A percentile compares a stretch with the other conserved stretches of the same genome.
Evolutionary conservation across 345 rosid genomes (phyloP).

Genomic region (Aurinia saxatilis): DNA sequence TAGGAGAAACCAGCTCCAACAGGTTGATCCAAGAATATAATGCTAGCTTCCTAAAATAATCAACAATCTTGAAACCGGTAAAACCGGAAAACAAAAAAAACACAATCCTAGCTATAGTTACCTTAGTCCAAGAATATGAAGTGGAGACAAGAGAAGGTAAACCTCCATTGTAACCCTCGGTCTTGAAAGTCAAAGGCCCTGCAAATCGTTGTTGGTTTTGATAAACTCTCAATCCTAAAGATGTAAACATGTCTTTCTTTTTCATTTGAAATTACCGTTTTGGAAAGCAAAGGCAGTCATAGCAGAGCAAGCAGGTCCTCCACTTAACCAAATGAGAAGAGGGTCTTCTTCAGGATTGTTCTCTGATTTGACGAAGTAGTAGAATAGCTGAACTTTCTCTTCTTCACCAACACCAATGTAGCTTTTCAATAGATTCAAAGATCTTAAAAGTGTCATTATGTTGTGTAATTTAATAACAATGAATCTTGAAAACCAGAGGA

Average conservation of each 20-base stretch:
- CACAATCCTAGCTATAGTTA: neutral
- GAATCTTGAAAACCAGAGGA: neutral
- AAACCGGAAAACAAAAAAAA: neutral
- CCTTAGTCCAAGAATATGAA: constrained; percentile 40
- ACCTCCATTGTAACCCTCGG: constrained; percentile 48
- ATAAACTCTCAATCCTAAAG: too few species aligned
- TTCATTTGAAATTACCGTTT: neutral
- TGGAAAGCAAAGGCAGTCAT: constrained; percentile 32
- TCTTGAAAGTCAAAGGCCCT: constrained; percentile 57
- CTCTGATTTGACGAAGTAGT: constrained; percentile 48
- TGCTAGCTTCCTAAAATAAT: constrained; percentile 3
- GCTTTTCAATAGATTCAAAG: neutral
- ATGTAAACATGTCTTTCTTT: too few species aligned
- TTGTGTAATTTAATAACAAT: neutral
- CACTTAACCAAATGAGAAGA: constrained; percentile 53
- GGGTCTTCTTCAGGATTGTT: constrained; percentile 43
- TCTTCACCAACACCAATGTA: constrained; percentile 45
- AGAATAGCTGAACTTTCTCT: constrained; percentile 39
- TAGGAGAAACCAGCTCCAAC: constrained; percentile 82
- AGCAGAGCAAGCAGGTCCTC: constrained; percentile 57
- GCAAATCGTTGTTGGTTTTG: too few species aligned
- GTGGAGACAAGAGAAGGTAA: constrained; percentile 49
- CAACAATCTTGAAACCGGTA: neutral
- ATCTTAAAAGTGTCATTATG: neutral
- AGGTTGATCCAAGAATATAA: constrained; percentile 33